Evolutionary conservation across 768 basidiomycete genomes (phyloP), one percentile per base, ranked within the genome.

Genomic region (Lentinula aciculospora): DNA sequence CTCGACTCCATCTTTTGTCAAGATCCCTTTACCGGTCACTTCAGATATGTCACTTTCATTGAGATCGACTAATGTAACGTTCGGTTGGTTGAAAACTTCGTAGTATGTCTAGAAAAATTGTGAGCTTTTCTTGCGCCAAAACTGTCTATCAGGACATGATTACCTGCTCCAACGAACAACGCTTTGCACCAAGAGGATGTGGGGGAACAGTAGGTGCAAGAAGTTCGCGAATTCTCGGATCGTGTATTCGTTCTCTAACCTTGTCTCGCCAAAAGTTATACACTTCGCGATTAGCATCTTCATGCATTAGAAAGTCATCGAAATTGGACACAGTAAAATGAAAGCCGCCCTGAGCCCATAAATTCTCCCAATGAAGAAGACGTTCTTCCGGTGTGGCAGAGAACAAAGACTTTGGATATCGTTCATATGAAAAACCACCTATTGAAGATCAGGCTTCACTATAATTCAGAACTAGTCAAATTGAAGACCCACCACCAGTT

Each of bases 51-150:
- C 58, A 21, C 21, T 55, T 50, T 59, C 53, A n/a, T 58, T 59
- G 6, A 65, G 3, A 56, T 65, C 62, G 12, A 63, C 53, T 15
- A 63, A 51, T 4, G 36, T 37, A 4, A 65, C 62, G 40, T 63
- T 63, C 21, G 50, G 56, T 45, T 60, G 64, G 39, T 61, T 58
- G 42, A 45, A 58, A 15, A 58, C 57, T 28, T 58, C 57, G 47
- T 51, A 58, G 32, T 58, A 58, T 7, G 48, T 9, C 51, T 53
- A n/a, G 21, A 1, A 12, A 40, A 25, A 2, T 4, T 6, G 36
- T 40, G 12, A 44, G 42, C 9, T 4, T 21, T 44, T 15, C 5
- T 13, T 39, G 32, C 23, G 23, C 17, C n/a, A 23, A 23, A 21
- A 39, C 51, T 36, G 9, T 15, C 3, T 12, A 36, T n/a, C 23